Evolutionary conservation across 352 stramenopile genomes (phyloP).

Genomic region (Phytophthora ohioensis): DNA sequence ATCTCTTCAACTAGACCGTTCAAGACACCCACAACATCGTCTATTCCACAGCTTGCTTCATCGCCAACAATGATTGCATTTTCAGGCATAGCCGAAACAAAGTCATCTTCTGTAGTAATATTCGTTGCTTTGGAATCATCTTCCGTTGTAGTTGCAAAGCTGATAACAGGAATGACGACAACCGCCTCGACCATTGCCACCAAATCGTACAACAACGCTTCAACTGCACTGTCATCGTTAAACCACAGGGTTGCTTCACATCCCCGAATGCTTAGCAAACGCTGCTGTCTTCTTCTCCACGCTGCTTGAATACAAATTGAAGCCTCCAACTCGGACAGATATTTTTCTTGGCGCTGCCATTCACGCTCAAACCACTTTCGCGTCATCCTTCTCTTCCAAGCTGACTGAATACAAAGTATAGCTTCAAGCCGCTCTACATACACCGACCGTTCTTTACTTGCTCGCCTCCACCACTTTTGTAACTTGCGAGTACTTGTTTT

Average conservation of each 20-base stretch:
- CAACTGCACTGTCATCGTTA: conserved; percentile 23
- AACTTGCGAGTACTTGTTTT: conserved; percentile 20
- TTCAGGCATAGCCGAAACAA: not conserved
- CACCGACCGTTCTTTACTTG: conserved; percentile 21
- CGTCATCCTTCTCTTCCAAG: conserved; percentile 43
- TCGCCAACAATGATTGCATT: not conserved
- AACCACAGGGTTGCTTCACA: not conserved
- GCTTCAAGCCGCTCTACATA: conserved; percentile 46
- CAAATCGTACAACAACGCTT: conserved; percentile 29
- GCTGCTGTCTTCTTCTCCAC: conserved; percentile 43
- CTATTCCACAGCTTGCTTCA: not conserved
- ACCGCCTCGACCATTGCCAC: conserved; percentile 20
- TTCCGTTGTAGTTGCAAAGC: not conserved
- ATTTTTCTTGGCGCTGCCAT: conserved; percentile 23
- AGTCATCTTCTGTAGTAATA: not conserved
- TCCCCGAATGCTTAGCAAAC: not conserved
- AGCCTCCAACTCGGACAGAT: conserved; percentile 46
- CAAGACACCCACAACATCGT: conserved; percentile 2
- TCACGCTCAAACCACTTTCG: conserved; percentile 28
- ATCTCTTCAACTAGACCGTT: conserved; percentile 7
- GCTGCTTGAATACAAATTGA: conserved; percentile 57
- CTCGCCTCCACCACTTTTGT: conserved; percentile 63
- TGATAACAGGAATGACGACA: not conserved
- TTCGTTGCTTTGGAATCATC: not conserved
- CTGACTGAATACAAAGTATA: conserved; percentile 55